Conservation (phyloP, 129 eudicot genomes). For the Tagetes erecta region DNA sequence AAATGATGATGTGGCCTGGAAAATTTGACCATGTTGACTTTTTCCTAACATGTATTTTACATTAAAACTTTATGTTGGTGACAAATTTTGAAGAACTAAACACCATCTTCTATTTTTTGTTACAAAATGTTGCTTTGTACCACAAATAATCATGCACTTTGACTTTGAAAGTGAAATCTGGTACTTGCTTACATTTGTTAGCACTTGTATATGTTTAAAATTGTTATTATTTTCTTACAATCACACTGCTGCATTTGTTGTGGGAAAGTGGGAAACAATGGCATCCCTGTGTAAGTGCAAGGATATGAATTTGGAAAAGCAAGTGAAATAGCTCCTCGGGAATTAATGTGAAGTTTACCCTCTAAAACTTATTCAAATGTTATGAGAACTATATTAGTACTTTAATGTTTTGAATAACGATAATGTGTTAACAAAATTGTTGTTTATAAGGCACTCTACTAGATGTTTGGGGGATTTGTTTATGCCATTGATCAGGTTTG, state of each 20-base stretch:
- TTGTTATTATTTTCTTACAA: conserved; percentile 37
- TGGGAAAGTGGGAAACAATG: conserved; percentile 68
- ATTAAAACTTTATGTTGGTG: neutral
- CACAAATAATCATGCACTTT: neutral
- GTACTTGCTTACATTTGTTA: neutral
- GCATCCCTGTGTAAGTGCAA: conserved; percentile 90
- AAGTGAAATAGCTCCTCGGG: conserved; percentile 99
- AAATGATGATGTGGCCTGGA: conserved; percentile 7
- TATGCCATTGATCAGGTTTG: conserved; percentile 96
- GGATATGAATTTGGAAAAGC: conserved; percentile 94
- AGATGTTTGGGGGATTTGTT: conserved; percentile 93
- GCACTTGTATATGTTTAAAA: neutral
- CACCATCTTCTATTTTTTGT: neutral
- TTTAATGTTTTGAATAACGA: neutral
- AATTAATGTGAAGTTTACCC: conserved; percentile 57
- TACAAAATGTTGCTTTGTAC: neutral
- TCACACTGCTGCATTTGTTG: conserved; percentile 98
- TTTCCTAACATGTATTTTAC: neutral
- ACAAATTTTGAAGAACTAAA: neutral
- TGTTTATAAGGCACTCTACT: conserved; percentile 96
- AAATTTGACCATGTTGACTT: conserved; percentile 10
- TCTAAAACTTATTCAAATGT: neutral
- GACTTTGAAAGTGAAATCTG: conserved; percentile 8
- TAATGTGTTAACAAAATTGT: conserved; percentile 64
- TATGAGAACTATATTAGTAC: conserved; percentile 6